Percentiles rank a stretch among this genome's conserved stretches.
Conservation (phyloP, 441 rosid genomes). For the Eutrema salsugineum region DNA sequence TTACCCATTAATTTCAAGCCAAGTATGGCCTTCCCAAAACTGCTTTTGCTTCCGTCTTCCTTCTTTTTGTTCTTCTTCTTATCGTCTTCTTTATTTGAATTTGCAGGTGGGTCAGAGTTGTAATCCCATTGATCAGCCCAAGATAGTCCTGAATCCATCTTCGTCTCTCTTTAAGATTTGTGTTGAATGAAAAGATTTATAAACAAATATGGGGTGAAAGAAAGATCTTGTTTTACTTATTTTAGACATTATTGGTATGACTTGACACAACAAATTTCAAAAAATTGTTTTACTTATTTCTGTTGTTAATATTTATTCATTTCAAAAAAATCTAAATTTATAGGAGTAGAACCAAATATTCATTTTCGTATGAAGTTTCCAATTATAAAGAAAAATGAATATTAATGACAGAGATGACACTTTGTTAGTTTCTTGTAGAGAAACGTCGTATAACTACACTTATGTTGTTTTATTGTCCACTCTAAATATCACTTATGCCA, state of each 20-base stretch:
- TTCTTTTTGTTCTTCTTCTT: conserved; percentile 33
- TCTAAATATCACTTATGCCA: too few relatives aligned
- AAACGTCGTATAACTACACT: too few relatives aligned
- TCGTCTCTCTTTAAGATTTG: neutral
- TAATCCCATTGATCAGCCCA: conserved; percentile 97
- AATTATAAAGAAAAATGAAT: too few relatives aligned
- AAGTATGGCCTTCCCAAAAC: conserved; percentile 44
- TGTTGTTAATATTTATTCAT: too few relatives aligned
- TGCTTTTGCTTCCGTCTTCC: conserved; percentile 40
- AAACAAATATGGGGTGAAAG: neutral
- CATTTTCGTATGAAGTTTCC: too few relatives aligned
- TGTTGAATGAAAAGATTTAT: conserved; percentile 4
- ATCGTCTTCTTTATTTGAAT: conserved; percentile 25
- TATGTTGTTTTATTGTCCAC: too few relatives aligned
- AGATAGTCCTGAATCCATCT: conserved; percentile 66
- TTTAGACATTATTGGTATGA: conserved; percentile 7
- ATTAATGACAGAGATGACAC: too few relatives aligned
- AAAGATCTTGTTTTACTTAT: neutral
- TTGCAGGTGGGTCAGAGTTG: conserved; percentile 53
- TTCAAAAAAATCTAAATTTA: too few relatives aligned
- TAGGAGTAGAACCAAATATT: too few relatives aligned
- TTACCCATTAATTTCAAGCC: conserved; percentile 72
- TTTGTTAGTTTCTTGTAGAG: too few relatives aligned
- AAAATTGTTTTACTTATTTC: too few relatives aligned
- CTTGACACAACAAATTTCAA: neutral